Percentiles rank a stretch among this genome's conserved stretches.
phyloP scores from a whole-genome alignment of 1,284 basidiomycete species.

The Cerioporus squamosus region DNA sequence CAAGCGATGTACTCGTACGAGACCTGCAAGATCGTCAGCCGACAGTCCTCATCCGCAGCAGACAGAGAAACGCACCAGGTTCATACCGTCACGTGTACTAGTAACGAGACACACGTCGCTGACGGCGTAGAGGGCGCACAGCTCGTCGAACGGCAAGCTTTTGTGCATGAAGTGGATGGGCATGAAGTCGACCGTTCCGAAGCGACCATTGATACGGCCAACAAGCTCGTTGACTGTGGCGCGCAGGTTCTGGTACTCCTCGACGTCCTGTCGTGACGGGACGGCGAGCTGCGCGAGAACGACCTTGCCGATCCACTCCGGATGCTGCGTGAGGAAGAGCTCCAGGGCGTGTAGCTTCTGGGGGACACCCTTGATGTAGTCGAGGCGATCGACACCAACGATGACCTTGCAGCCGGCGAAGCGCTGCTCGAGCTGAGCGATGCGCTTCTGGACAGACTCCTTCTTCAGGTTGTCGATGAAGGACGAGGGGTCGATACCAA shows the following conservation, averaged over 20 bases:
- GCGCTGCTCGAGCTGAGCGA: constrained; percentile 83
- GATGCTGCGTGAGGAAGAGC: constrained; percentile 95
- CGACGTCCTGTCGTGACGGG: constrained; percentile 96
- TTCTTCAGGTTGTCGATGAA: constrained; percentile 89
- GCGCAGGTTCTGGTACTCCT: constrained; percentile 98
- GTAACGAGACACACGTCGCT: constrained; percentile 97
- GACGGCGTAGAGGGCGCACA: constrained; percentile 95
- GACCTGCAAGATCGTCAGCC: constrained; percentile 58
- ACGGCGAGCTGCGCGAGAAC: constrained; percentile 97
- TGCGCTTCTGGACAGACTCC: constrained; percentile 79
- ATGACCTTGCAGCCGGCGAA: constrained; percentile 97
- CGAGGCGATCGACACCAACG: constrained; percentile 96
- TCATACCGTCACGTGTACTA: constrained; percentile 98
- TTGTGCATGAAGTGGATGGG: constrained; percentile 99
- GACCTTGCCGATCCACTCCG: constrained; percentile 99
- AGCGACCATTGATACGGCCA: constrained; percentile 96
- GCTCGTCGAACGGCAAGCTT: constrained; percentile 90
- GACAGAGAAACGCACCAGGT: constrained; percentile 70
- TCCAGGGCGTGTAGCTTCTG: constrained; percentile 98
- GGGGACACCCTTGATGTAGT: constrained; percentile 99
- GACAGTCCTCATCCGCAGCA: neutral
- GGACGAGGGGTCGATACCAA: constrained; percentile 94
- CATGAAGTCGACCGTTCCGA: constrained; percentile 99
- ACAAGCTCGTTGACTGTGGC: constrained; percentile 98
- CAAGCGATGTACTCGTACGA: constrained; percentile 99